Percentiles rank a stretch among this genome's conserved stretches.
Conservation (phyloP, 805 yeast species). For the Hanseniaspora hatyaiensis region DNA sequence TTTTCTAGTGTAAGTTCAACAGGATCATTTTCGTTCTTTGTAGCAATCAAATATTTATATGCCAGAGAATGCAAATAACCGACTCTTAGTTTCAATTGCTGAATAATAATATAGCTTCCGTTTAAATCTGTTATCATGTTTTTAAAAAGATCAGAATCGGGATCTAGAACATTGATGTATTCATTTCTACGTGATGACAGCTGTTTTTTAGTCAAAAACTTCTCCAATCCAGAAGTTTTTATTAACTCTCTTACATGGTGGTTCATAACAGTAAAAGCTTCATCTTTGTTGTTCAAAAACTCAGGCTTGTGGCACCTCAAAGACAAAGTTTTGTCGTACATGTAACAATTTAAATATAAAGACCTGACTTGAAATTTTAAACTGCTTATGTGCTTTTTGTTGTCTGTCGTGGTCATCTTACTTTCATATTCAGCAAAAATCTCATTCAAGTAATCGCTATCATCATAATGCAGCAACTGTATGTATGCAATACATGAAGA, state of each 20-base stretch:
- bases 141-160: background rate
- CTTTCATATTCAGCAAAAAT: background rate
- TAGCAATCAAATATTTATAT: conserved; percentile 10
- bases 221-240: background rate
- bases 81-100: conserved; percentile 10
- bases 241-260: conserved; percentile 5
- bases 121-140: background rate
- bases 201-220: background rate
- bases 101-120: conserved; percentile 7
- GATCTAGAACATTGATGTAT: conserved; percentile 1
- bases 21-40: conserved; percentile 9
- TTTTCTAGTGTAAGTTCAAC: background rate
- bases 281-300: conserved; percentile 4
- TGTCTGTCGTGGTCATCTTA: background rate
- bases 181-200: background rate
- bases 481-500: conserved; percentile 7
- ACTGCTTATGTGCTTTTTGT: background rate
- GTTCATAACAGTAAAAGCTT: conserved; percentile 5
- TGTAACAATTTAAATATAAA: conserved; percentile 4
- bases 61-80: conserved; percentile 6
- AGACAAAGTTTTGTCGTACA: conserved; percentile 3
- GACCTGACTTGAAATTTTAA: conserved; percentile 8
- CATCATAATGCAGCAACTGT: conserved; percentile 7
- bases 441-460: conserved; percentile 4
- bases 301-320: conserved; percentile 8